Conservation (phyloP, 306 rosid species). For the Acacia acuminata region DNA sequence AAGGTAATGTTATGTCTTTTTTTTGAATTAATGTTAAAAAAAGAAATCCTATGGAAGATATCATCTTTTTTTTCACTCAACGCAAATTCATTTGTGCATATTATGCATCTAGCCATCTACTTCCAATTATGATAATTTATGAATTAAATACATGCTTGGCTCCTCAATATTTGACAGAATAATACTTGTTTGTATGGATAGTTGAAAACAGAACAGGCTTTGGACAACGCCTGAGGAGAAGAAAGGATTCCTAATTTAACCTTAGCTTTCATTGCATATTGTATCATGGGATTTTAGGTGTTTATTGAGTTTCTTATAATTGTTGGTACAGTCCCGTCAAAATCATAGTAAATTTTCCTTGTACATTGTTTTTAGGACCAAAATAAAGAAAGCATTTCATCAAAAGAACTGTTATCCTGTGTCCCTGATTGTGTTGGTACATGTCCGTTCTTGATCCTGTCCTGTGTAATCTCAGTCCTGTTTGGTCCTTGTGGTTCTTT, state of each 20-base stretch:
- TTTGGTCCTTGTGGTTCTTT: constrained; percentile 5
- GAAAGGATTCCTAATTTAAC: background rate
- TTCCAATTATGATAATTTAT: constrained; percentile 10
- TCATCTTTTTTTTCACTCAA: background rate
- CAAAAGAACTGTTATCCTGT: no score
- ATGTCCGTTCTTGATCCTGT: background rate
- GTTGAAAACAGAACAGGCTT: background rate
- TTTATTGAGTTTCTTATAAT: constrained; percentile 8
- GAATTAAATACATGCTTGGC: constrained; percentile 14
- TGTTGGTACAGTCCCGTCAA: constrained; percentile 15
- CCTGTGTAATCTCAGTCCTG: background rate
- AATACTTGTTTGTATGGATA: constrained; percentile 16
- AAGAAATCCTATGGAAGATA: background rate
- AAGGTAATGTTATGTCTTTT: constrained; percentile 57
- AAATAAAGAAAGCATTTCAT: no score
- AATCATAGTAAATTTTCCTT: no score
- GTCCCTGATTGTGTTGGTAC: background rate
- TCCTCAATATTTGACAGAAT: constrained; percentile 1
- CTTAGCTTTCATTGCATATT: constrained; percentile 6
- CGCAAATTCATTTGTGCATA: constrained; percentile 17
- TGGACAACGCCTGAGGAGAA: constrained; percentile 11
- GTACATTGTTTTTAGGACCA: no score
- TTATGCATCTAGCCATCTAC: constrained; percentile 17
- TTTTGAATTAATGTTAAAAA: background rate
- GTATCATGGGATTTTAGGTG: background rate